Conservation (phyloP, 116 monocot genomes). For the Iris pallida region DNA sequence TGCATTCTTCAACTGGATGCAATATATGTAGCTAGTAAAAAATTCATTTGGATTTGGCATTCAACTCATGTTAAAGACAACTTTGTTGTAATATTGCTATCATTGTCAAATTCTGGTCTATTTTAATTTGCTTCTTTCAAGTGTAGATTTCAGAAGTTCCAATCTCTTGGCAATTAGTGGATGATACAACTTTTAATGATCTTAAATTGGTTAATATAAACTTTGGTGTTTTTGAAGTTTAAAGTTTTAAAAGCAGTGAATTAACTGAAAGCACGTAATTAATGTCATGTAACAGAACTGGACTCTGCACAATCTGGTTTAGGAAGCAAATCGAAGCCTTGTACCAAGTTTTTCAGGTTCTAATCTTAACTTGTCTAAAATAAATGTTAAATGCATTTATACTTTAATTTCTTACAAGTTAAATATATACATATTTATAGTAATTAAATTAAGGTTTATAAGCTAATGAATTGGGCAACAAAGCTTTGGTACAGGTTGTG, state of each 20-base stretch:
- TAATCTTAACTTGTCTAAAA: slow-evolving; percentile 56
- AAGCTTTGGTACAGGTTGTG: slow-evolving; percentile 41
- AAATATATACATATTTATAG: slow-evolving; percentile 14
- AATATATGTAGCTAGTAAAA: too few species aligned
- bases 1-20: too few species aligned
- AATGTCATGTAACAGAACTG: slow-evolving; percentile 61
- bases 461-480: slow-evolving; percentile 30
- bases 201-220: not conserved
- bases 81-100: too few species aligned
- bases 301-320: slow-evolving; percentile 48
- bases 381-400: slow-evolving; percentile 34
- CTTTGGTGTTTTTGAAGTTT: not conserved
- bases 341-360: slow-evolving; percentile 80
- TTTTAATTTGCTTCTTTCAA: too few species aligned
- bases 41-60: too few species aligned
- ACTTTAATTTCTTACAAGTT: slow-evolving; percentile 5
- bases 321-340: slow-evolving; percentile 77
- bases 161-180: too few species aligned
- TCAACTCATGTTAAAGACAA: too few species aligned
- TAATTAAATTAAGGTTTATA: slow-evolving; percentile 18
- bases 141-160: too few species aligned
- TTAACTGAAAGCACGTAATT: slow-evolving; percentile 48
- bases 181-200: not conserved
- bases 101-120: too few species aligned
- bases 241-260: slow-evolving; percentile 25